A percentile compares a stretch with the other conserved stretches of the same genome.
phyloP scores from a whole-genome alignment of 2,329 filamentous ascomycete genomes.

The Anthostomella pinea region DNA sequence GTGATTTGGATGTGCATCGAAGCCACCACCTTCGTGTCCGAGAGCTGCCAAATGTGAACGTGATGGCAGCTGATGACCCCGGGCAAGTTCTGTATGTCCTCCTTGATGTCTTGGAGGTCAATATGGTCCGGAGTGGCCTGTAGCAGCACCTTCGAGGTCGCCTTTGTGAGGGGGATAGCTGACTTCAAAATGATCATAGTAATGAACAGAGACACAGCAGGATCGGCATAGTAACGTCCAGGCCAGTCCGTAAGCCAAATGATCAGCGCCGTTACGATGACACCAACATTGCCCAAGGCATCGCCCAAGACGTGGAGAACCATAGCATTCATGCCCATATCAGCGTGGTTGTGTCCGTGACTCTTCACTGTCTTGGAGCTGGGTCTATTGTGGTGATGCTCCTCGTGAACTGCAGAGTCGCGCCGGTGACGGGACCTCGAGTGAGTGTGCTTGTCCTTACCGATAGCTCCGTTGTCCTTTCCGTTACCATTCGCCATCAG shows the following conservation, averaged over 20 bases:
- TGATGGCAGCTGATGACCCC: slow-evolving; percentile 92
- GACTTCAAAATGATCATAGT: slow-evolving; percentile 74
- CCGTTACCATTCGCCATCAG: slow-evolving; percentile 29
- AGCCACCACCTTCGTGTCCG: slow-evolving; percentile 89
- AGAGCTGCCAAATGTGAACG: slow-evolving; percentile 96
- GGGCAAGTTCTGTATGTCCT: slow-evolving; percentile 81
- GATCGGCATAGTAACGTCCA: slow-evolving; percentile 85
- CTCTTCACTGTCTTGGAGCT: slow-evolving; percentile 41
- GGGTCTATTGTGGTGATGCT: slow-evolving; percentile 80
- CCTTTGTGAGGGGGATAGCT: slow-evolving; percentile 74
- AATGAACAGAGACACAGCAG: slow-evolving; percentile 89
- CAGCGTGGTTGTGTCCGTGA: slow-evolving; percentile 72
- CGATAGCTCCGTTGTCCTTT: slow-evolving; percentile 30
- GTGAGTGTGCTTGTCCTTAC: slow-evolving; percentile 28
- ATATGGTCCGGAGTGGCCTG: slow-evolving; percentile 92
- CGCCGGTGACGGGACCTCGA: slow-evolving; percentile 33
- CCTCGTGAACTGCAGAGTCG: slow-evolving; percentile 59
- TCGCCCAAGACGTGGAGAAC: slow-evolving; percentile 76
- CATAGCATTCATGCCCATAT: slow-evolving; percentile 94
- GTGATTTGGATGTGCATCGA: slow-evolving; percentile 90
- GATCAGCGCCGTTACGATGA: slow-evolving; percentile 77
- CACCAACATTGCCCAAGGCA: slow-evolving; percentile 81
- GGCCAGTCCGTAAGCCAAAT: slow-evolving; percentile 88
- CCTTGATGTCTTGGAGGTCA: slow-evolving; percentile 82
- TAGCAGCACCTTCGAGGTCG: slow-evolving; percentile 82